These are phyloP conservation scores for Lecanoromycetidae sp. DNA, from an alignment of 2,329 filamentous ascomycete genomes.

Conservation along the genomic window DNA sequence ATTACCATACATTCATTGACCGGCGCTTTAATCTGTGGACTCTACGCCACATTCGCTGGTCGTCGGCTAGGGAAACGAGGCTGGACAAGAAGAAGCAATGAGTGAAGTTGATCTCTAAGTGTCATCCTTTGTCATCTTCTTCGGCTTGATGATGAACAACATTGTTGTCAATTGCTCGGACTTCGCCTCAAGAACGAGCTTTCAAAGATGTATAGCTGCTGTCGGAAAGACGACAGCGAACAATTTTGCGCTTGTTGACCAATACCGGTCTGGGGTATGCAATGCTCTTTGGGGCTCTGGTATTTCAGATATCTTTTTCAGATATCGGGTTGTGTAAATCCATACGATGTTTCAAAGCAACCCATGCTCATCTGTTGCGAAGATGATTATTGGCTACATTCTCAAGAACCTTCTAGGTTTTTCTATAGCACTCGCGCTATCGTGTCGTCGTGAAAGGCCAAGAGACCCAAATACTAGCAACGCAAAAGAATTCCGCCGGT, in stretches of 20 bases:
- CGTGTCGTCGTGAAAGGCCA: not conserved
- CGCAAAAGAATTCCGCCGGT: not conserved
- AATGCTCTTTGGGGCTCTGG: constrained; percentile 20
- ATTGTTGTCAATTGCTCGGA: not conserved
- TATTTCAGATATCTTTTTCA: constrained; percentile 21
- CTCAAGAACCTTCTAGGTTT: constrained; percentile 18
- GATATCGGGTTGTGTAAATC: constrained; percentile 16
- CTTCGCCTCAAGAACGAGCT: constrained; percentile 9
- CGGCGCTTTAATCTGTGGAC: no score
- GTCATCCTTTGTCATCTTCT: not conserved
- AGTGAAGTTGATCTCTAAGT: not conserved
- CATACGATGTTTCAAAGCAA: not conserved
- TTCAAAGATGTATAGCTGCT: constrained; percentile 16
- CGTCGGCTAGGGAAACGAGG: not conserved
- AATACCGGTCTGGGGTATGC: constrained; percentile 20
- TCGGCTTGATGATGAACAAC: constrained; percentile 3
- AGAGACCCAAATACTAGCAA: not conserved
- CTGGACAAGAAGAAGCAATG: not conserved
- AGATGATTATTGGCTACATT: constrained; percentile 21
- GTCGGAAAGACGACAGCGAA: constrained; percentile 15
- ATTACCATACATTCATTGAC: no score
- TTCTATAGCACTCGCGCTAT: constrained; percentile 4
- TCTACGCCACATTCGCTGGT: no score
- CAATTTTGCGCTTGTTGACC: constrained; percentile 16
- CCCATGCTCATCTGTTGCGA: not conserved